Conservation (phyloP, 139 green algal genomes). For the Chlamydomonas schloesseri region DNA sequence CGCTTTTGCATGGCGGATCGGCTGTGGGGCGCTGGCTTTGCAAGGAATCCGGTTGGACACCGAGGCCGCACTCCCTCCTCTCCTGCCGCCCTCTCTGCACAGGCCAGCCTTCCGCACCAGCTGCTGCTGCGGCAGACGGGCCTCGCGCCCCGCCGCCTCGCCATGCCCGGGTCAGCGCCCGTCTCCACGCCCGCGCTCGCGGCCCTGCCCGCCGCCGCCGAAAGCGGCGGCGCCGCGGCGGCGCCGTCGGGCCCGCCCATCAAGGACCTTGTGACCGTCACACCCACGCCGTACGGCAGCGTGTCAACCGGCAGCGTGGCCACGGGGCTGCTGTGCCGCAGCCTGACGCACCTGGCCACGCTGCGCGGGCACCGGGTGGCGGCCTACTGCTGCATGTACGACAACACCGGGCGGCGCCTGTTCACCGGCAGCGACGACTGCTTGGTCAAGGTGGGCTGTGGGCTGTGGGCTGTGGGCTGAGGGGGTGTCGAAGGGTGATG, state of each 20-base stretch:
- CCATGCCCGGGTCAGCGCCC: not conserved
- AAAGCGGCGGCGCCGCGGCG: too few species aligned
- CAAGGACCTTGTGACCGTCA: too few species aligned
- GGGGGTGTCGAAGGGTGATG: too few species aligned
- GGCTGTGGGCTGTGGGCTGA: too few species aligned
- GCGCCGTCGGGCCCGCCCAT: too few species aligned
- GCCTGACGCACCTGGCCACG: constrained; percentile 68
- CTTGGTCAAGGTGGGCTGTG: constrained; percentile 80
- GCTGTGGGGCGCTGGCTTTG: too few species aligned
- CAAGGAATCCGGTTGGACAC: too few species aligned
- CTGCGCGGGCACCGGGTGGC: constrained; percentile 77
- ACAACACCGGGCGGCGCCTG: constrained; percentile 62
- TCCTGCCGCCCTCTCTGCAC: not conserved
- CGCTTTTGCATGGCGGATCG: too few species aligned
- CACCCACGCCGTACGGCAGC: too few species aligned
- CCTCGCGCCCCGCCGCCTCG: not conserved
- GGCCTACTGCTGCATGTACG: constrained; percentile 82
- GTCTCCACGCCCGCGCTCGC: not conserved
- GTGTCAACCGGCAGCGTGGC: not conserved
- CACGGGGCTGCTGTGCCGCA: constrained; percentile 1
- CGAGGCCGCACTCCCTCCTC: not conserved
- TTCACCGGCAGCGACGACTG: constrained; percentile 89
- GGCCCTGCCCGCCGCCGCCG: too few species aligned
- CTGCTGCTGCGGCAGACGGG: constrained; percentile 54
- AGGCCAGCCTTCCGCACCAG: constrained; percentile 47